Conservation (phyloP, 2,329 filamentous ascomycete species). For the Trichoderma cornu-damae region DNA sequence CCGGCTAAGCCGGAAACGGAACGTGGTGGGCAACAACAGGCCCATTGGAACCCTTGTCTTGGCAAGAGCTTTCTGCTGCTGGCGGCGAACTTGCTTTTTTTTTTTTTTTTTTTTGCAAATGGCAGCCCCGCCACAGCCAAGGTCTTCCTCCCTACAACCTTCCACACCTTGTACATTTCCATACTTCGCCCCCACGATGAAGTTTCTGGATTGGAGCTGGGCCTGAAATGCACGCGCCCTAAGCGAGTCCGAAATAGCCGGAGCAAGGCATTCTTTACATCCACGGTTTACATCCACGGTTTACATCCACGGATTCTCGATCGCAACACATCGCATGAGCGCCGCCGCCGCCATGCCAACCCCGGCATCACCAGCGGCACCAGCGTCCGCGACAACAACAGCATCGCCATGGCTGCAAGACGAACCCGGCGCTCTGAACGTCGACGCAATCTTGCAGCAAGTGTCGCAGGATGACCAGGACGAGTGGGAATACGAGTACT, state of each 20-base stretch:
- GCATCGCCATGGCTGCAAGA: conserved; percentile 20
- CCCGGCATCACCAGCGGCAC: not conserved
- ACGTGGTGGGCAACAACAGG: not conserved
- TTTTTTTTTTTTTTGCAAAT: too few relatives aligned
- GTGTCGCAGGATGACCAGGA: conserved; percentile 43
- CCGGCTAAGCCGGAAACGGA: not conserved
- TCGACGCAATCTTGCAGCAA: conserved; percentile 29
- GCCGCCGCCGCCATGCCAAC: conserved; percentile 4
- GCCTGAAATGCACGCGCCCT: not conserved
- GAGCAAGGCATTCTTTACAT: not conserved
- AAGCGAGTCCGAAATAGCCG: not conserved
- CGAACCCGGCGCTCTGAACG: conserved; percentile 26
- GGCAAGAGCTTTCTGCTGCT: conserved; percentile 13
- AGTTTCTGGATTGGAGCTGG: not conserved
- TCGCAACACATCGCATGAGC: not conserved
- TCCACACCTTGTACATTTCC: not conserved
- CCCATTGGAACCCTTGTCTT: too few relatives aligned
- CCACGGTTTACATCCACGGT: not conserved
- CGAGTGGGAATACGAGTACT: conserved; percentile 66
- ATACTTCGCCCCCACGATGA: not conserved
- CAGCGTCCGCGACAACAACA: not conserved
- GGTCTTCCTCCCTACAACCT: not conserved
- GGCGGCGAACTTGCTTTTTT: conserved; percentile 7
- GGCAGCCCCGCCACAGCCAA: conserved; percentile 5
- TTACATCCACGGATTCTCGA: not conserved